Evolutionary conservation across 257 asterid species (phyloP).

Genomic region (Lavandula angustifolia): DNA sequence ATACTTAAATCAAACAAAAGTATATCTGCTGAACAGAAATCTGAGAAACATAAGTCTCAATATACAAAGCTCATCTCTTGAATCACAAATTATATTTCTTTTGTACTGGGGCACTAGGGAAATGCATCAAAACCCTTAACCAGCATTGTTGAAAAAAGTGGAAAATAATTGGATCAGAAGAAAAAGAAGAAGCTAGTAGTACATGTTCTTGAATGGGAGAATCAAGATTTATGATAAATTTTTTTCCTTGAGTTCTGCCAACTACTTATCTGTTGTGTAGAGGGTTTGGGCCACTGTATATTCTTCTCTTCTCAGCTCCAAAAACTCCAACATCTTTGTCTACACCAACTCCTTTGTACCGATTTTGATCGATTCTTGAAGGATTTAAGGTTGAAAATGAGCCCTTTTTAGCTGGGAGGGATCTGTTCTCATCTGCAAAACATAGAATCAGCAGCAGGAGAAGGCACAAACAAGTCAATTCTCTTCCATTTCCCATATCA

Average conservation of each 20-base stretch:
- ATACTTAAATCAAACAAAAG: conserved; percentile 24
- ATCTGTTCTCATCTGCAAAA: conserved; percentile 43
- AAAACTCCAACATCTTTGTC: conserved; percentile 35
- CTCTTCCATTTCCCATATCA: conserved; percentile 50
- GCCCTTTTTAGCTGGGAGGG: conserved; percentile 36
- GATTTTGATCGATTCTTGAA: conserved; percentile 34
- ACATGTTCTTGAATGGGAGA: conserved; percentile 43
- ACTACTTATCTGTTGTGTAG: conserved; percentile 82
- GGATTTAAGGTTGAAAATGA: conserved; percentile 32
- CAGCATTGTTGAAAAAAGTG: conserved; percentile 8
- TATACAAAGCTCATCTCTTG: conserved; percentile 26
- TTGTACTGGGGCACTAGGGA: conserved; percentile 21
- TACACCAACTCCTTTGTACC: conserved; percentile 13
- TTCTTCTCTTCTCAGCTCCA: conserved; percentile 75
- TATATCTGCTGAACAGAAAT: no score
- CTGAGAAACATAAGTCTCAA: conserved; percentile 21
- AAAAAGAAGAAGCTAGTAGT: conserved; percentile 15
- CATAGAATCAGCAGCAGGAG: conserved; percentile 44
- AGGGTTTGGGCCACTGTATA: conserved; percentile 89
- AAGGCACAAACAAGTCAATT: conserved; percentile 35
- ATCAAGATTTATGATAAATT: conserved; percentile 35
- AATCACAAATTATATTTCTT: conserved; percentile 9
- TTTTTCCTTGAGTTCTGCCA: neutral
- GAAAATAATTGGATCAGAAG: no score
- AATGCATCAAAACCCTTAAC: conserved; percentile 29